Evolutionary conservation across 768 basidiomycete genomes (phyloP), one percentile per base, ranked within the genome.

Genomic region (Naematelia aurantialba): DNA sequence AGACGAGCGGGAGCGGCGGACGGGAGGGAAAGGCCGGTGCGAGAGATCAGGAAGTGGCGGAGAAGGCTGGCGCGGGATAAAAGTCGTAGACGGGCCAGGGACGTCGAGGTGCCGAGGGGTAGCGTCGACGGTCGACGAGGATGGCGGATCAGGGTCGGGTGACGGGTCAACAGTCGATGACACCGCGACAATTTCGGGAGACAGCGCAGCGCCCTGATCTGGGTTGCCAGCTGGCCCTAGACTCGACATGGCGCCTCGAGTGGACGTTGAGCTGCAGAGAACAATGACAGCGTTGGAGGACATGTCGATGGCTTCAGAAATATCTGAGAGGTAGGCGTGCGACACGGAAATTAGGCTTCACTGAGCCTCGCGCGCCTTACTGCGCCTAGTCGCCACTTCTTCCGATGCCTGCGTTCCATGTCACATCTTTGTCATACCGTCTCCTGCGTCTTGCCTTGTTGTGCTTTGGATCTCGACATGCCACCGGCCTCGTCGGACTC

Each of bases 51-150:
- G 68, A 17, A 72, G 45, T 10, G 68, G 71, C 8, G 71, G 68
- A 2, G 71, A 67, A 4, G 65, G 60, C 50, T 53, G 56, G 22
- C 63, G 55, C 24, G 66, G 68, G 17, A 68, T 64, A 45, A 56
- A 69, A 1, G 66, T 70, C 2, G 62, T 62, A 19, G 71, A 68
- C 12, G 71, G 70, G 26, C 70, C 70, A 2, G 71, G 66, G 22
- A 52, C 59, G 45, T 69, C 67, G 10, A 22, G 31, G 21, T 50
- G 19, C 30, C 29, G 27, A 31, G 52, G 52, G 4, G 19, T 12
- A 24, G 14, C 3, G 59, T 24, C 21, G 22, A 34, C 59, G 27
- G 25, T 30, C n/a, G 29, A 57, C 47, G 50, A 34, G 13, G 56
- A 52, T 19, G 60, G 63, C 44, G 34, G 24, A 1, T 67, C 62